Evolutionary conservation across 192 early-diverging fungal genomes (phyloP), one percentile per base, ranked within the genome.

Genomic region (Backusella parvicylindrica): DNA sequence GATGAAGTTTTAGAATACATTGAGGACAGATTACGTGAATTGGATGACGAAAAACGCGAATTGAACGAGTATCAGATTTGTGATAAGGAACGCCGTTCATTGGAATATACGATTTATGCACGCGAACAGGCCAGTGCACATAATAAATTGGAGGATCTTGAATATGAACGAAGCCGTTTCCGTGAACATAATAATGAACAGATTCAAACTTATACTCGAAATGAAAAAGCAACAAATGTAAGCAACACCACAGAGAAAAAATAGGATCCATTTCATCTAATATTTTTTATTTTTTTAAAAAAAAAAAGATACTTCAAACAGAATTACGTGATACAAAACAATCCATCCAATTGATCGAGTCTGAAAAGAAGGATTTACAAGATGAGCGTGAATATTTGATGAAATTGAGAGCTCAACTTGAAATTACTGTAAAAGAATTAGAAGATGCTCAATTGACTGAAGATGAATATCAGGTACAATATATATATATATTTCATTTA

Each of bases 31-130:
- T 78, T 99, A 50, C 82, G 83, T 8, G 96, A 98, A 77, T 88
- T 99, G 18, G 95, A 99, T 70, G 87, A 91, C 28, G 98, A 99
- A 78, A 98, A 98, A 72, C 91, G 94, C 28, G 96, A 99, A 80
- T 79, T 99, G 41, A 89, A 92, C 74, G 83, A 95, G 77, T 99
- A 92, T 79, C 96, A 97, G 68, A 84, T 90, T 12, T 83, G 92
- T 72, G 97, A 99, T 75, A 85, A 89, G 40, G 94, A 97, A 70
- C 87, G 95, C 36, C 85, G 96, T 32, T 92, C 90, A 30, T 83
- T 98, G 7, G 96, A 98, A 76, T 97, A 98, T 79, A 91, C 95
- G n/a, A 94, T 99, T 33, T 96, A 95, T 81, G 90, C 89, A 63
- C 87, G 93, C 11, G 97, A 99, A 83, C 95, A 95, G 72, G 84